Evolutionary conservation across 495 filamentous ascomycete genomes (phyloP).

Genomic region (Lepidopterella palustris): DNA sequence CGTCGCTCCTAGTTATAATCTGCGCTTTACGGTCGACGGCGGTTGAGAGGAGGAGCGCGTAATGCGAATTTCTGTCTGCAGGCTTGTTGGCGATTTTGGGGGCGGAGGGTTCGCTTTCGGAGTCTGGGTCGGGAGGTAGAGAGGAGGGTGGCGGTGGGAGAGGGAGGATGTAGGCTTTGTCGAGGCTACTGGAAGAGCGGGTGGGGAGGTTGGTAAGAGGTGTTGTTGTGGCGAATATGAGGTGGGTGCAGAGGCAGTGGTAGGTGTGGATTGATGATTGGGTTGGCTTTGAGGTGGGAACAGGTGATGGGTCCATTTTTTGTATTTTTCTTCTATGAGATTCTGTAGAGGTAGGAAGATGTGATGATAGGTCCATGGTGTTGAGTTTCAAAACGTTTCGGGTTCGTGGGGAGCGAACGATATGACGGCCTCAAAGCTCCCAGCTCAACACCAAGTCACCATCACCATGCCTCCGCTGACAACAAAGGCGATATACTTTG

Average conservation of each 20-base stretch:
- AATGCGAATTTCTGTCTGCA: slow-evolving; percentile 26
- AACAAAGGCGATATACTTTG: slow-evolving; percentile 29
- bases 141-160: slow-evolving; percentile 25
- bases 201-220: slow-evolving; percentile 47
- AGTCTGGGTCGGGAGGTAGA: neutral
- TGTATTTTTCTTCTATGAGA: neutral
- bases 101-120: neutral
- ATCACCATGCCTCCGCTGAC: slow-evolving; percentile 23
- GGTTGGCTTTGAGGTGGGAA: neutral
- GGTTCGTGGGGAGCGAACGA: neutral
- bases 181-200: slow-evolving; percentile 42
- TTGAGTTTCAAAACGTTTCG: neutral
- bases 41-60: slow-evolving; percentile 47
- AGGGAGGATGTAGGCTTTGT: slow-evolving; percentile 35
- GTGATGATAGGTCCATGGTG: neutral
- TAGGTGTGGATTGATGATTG: slow-evolving; percentile 50
- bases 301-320: neutral
- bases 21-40: slow-evolving; percentile 45
- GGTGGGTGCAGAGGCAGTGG: slow-evolving; percentile 70
- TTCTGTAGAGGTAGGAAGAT: neutral
- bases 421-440: neutral
- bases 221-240: slow-evolving; percentile 61
- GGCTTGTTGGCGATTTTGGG: neutral
- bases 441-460: neutral
- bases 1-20: slow-evolving; percentile 56